Base-by-base conservation (phyloP, 768 basidiomycete species). In the Tricholoma sp. region DNA sequence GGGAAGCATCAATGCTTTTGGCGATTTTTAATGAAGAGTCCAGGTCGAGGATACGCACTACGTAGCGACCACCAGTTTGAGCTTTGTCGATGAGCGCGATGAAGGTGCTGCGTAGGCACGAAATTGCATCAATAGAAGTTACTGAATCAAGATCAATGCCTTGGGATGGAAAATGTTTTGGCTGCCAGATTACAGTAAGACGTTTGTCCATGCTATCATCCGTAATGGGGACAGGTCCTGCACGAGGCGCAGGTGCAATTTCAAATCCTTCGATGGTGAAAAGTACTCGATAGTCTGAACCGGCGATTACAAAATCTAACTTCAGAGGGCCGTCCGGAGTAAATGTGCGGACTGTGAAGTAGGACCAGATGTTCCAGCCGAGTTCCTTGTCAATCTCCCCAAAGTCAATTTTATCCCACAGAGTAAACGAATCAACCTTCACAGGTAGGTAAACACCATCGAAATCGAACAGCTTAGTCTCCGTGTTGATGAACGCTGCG, bases 401-500 rank as follows among this genome's bases (percentile, higher is more conserved):
- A 29, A 29, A 24, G 18, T 52, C 51, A 24, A 50, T 46, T 24
- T 31, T 41, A 27, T 57, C 57, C 57, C 57, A 57, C 35, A 50
- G 57, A 43, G 50, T 54, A 24, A 57, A 18, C 22, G 34, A 21
- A 46, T 41, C 57, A 27, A 57, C 41, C 16, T 21, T 52, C 18
- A 45, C 35, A 9, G 57, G 57, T 41, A 57, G 34, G 31, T 52
- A 46, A 22, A 37, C 35, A n/a, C 45, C 57, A 43, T 32, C 49
- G 14, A 41, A 57, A 22, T 52, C 50, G 10, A 52, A 50, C 21
- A 32, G 32, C 35, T 57, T 52, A 18, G 21, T 57, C 18, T 54
- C 51, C 22, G 16, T 51, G 50, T 51, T 21, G 41, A 57, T 52
- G 57, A 57, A 57, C 19, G 41, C 27, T 21, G 51, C 57, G 16